Conservation (phyloP, 345 rosid genomes). For the Salix exigua region DNA sequence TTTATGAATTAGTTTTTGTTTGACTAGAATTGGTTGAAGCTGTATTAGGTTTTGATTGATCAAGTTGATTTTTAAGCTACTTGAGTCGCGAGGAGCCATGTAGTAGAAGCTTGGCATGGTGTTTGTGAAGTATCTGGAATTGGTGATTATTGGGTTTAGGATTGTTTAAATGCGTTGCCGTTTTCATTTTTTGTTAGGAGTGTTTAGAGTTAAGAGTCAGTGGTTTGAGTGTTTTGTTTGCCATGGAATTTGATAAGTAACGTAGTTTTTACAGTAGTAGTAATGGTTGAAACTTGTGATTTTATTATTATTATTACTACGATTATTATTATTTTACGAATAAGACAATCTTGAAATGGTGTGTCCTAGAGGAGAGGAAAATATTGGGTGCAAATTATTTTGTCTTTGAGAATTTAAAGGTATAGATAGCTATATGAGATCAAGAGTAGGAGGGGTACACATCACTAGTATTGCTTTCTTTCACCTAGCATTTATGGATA, state of each 20-base stretch:
- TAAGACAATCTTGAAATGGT: no score
- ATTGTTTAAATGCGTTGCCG: background rate
- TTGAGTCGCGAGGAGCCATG: background rate
- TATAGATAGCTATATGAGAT: background rate
- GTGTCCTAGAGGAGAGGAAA: no score
- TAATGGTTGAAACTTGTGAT: background rate
- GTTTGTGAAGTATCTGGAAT: background rate
- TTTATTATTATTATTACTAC: no score
- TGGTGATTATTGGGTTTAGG: background rate
- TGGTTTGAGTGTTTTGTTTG: background rate
- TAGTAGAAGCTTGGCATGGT: background rate
- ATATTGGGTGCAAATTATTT: background rate
- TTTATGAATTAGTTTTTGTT: background rate
- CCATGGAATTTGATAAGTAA: background rate
- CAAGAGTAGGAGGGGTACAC: background rate
- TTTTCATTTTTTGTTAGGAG: background rate
- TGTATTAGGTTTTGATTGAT: background rate
- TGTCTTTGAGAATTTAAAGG: background rate
- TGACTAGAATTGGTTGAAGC: background rate
- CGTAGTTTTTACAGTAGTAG: background rate
- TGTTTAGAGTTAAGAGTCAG: background rate
- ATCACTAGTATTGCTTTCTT: background rate
- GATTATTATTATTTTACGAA: no score
- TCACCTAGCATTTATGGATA: background rate
- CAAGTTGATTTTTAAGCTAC: background rate